Evolutionary conservation across 148 eudicot species (phyloP), one percentile per base, ranked within the genome.

Genomic region (Oxyria digyna): DNA sequence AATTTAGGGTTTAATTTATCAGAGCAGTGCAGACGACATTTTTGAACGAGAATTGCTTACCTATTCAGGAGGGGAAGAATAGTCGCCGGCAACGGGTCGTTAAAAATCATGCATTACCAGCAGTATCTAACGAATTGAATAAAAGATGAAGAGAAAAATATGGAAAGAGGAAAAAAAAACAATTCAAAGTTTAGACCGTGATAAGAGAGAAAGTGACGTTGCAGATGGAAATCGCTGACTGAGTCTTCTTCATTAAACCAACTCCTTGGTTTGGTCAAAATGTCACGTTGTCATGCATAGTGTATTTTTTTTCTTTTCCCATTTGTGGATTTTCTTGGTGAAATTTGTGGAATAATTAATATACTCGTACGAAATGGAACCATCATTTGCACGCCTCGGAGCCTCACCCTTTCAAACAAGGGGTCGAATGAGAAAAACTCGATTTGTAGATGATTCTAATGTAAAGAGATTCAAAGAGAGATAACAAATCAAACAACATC

Each of bases 131-230:
- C 14, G 20, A 59, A 59, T 14, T 6, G 20, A 29, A 52, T 26
- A 52, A 52, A 52, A 52, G 62, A 52, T 52, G 31, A 12, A 8
- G 15, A 46, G 52, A 46, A n/a, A 46, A 17, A 46, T 46, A 46
- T 46, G 23, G 52, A 46, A 46, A 59, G 37, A 29, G 37, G n/a
- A n/a, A n/a, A 29, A 27, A 38, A 59, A 14, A 59, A 59, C 65
- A 59, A 59, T 59, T 59, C 64, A 59, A 59, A 59, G 64, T 14
- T 59, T 27, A 59, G 64, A 59, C 64, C 62, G 62, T 54, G 62
- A 55, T 31, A 4, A 29, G 65, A 15, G 65, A 59, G 65, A 29
- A 14, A 59, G 38, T 13, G 65, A 59, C 18, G 65, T 59, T 59
- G 65, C 20, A 31, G 18, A 37, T 15, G 59, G 15, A 9, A 52